Percentiles rank a stretch among this genome's conserved stretches.
Conservation (phyloP, 164 flowering plant genomes). For the Malania oleifera region DNA sequence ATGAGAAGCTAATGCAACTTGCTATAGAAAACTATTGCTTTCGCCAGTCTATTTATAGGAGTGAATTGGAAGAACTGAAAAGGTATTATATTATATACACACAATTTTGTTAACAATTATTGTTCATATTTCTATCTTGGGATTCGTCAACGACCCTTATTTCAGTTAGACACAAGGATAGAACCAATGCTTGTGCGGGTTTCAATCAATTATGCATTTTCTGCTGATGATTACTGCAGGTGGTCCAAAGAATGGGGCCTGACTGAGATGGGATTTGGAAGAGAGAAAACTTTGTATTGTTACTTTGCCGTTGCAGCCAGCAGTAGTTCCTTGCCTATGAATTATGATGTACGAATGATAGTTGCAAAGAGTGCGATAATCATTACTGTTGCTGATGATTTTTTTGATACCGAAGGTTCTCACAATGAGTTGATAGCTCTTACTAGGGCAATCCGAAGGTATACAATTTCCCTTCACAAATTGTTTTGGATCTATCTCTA, state of each 20-base stretch:
- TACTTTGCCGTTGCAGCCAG: constrained; percentile 3
- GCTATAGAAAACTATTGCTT: constrained; percentile 25
- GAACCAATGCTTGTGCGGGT: no score
- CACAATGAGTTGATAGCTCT: constrained; percentile 17
- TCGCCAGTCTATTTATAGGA: constrained; percentile 23
- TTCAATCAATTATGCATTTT: no score
- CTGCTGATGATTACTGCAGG: no score
- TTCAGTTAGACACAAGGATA: no score
- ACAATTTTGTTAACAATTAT: no score
- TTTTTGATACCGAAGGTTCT: constrained; percentile 28
- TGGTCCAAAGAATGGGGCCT: constrained; percentile 32
- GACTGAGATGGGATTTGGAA: constrained; percentile 25
- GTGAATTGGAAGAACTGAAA: constrained; percentile 31
- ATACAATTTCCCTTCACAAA: no score
- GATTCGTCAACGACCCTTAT: neutral
- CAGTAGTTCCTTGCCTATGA: constrained; percentile 1
- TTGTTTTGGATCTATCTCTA: no score
- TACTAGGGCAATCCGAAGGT: constrained; percentile 26
- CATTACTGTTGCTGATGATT: constrained; percentile 30
- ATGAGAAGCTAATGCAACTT: constrained; percentile 24
- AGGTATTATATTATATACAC: constrained; percentile 15
- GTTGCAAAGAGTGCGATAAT: constrained; percentile 22
- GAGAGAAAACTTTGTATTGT: constrained; percentile 30
- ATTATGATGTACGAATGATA: constrained; percentile 11
- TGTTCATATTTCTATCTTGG: no score